A percentile compares a stretch with the other conserved stretches of the same genome.
Conservation (phyloP, 345 rosid genomes). For the Passiflora organensis region DNA sequence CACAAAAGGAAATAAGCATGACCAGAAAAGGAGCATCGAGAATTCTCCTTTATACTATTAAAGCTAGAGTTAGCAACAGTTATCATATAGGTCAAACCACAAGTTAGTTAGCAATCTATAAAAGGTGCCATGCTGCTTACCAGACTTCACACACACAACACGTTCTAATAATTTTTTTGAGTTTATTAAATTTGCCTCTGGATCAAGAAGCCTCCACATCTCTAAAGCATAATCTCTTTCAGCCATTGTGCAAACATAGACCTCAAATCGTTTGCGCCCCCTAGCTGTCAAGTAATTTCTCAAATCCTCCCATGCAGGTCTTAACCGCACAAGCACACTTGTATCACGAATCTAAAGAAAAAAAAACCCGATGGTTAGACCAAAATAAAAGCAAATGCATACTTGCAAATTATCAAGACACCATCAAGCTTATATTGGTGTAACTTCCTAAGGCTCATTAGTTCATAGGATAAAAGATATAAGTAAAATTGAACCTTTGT, state of each 20-base stretch:
- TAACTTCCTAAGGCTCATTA: not conserved
- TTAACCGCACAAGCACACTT: conserved; percentile 96
- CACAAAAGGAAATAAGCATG: not conserved
- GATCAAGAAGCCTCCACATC: conserved; percentile 99
- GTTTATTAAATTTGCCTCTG: conserved; percentile 84
- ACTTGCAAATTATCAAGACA: not conserved
- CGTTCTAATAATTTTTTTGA: conserved; percentile 69
- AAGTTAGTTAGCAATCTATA: conserved; percentile 1
- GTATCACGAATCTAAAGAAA: conserved; percentile 80
- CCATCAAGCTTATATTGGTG: not conserved
- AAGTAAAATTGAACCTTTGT: not conserved
- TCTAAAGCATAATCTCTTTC: conserved; percentile 97
- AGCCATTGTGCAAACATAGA: conserved; percentile 99
- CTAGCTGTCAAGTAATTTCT: conserved; percentile 87
- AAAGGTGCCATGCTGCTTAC: conserved; percentile 34
- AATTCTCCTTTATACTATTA: no score
- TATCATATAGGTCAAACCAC: no score
- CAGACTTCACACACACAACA: conserved; percentile 92
- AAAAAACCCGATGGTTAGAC: not conserved
- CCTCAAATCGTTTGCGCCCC: conserved; percentile 98
- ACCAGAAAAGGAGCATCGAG: not conserved
- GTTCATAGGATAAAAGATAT: no score
- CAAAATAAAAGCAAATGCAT: conserved; percentile 11
- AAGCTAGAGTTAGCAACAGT: no score
- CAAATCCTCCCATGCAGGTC: conserved; percentile 99